These are phyloP conservation scores for Dictyophora rubrovolvata DNA, from an alignment of 768 basidiomycete genomes.

Conservation along the genomic window DNA sequence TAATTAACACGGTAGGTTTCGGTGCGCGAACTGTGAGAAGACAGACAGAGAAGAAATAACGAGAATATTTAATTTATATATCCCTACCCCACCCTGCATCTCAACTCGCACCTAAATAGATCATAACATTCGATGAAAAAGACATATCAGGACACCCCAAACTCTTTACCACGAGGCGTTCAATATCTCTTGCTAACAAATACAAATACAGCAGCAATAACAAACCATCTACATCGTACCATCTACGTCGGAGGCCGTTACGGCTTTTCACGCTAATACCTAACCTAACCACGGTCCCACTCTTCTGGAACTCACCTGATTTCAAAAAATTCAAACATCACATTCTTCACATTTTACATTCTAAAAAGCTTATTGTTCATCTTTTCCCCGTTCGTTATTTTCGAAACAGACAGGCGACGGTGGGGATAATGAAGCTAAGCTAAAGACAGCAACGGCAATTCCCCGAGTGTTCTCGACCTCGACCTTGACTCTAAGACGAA, in stretches of 20 bases:
- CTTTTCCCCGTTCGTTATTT: too few relatives aligned
- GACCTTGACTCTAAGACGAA: conserved; percentile 23
- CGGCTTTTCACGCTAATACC: conserved; percentile 54
- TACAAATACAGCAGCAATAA: background rate
- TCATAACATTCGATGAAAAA: conserved; percentile 71
- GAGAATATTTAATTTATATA: too few relatives aligned
- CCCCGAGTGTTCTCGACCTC: too few relatives aligned
- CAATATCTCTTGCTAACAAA: conserved; percentile 26
- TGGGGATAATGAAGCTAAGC: too few relatives aligned
- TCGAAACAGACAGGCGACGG: too few relatives aligned
- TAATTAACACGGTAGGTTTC: conserved; percentile 46
- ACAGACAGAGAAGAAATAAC: too few relatives aligned
- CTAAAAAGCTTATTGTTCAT: background rate
- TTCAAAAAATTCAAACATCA: conserved; percentile 39
- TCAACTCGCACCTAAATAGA: conserved; percentile 29
- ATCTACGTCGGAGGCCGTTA: conserved; percentile 14
- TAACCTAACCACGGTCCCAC: conserved; percentile 44
- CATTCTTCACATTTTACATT: conserved; percentile 3
- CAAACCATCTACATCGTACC: conserved; percentile 15
- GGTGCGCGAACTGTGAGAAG: background rate
- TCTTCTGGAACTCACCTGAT: conserved; percentile 33
- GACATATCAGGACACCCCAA: conserved; percentile 86
- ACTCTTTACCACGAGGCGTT: conserved; percentile 51
- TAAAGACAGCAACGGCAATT: too few relatives aligned
- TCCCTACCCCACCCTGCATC: too few relatives aligned